Percentiles rank a stretch among this genome's conserved stretches.
phyloP scores from a whole-genome alignment of 805 yeast species.

The Pichia occidentalis region DNA sequence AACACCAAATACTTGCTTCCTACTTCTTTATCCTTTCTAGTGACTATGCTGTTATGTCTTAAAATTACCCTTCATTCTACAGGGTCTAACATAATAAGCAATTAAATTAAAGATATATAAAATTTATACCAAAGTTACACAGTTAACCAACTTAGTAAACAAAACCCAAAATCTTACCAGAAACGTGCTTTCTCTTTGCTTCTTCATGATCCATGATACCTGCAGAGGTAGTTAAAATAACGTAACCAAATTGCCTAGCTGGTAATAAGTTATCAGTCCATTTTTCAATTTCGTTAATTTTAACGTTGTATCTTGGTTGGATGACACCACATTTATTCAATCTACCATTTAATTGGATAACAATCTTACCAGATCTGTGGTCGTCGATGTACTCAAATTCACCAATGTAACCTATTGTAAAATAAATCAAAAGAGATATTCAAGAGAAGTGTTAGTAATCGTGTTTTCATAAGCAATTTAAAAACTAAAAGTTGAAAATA shows the following conservation, averaged over 20 bases:
- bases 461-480: too few species aligned
- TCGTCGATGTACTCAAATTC: slow-evolving; percentile 98
- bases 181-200: slow-evolving; percentile 99
- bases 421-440: slow-evolving; percentile 25
- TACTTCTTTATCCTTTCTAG: too few species aligned
- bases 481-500: background rate
- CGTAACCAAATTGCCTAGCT: slow-evolving; percentile 98
- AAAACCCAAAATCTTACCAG: slow-evolving; percentile 98
- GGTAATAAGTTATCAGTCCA: slow-evolving; percentile 98
- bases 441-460: slow-evolving; percentile 4
- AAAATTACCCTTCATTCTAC: background rate
- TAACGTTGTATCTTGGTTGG: slow-evolving; percentile 97
- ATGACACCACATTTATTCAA: slow-evolving; percentile 98
- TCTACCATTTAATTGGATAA: slow-evolving; percentile 96
- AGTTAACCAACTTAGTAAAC: slow-evolving; percentile 60
- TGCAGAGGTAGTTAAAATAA: slow-evolving; percentile 97
- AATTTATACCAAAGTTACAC: background rate
- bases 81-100: background rate
- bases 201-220: slow-evolving; percentile 99
- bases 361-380: slow-evolving; percentile 99
- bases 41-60: too few species aligned
- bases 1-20: too few species aligned
- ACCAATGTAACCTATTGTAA: slow-evolving; percentile 75
- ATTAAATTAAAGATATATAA: background rate
- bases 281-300: slow-evolving; percentile 91